A percentile compares a stretch with the other conserved stretches of the same genome.
Conservation (phyloP, 805 yeast species). For the Saturnispora halmiae region DNA sequence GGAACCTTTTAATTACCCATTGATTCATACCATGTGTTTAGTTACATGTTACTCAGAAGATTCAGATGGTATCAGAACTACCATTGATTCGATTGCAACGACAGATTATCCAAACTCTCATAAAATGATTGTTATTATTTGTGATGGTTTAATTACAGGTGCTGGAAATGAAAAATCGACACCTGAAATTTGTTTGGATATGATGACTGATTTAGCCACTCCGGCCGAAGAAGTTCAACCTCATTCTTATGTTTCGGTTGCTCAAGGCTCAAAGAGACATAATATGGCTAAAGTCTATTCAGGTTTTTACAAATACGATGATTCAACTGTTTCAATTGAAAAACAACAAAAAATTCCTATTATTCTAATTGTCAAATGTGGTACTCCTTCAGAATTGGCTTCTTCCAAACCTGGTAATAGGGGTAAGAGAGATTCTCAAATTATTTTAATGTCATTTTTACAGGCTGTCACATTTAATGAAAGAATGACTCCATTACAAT, state of each 20-base stretch:
- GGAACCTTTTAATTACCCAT: slow-evolving; percentile 79
- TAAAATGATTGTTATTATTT: slow-evolving; percentile 71
- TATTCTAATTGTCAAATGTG: slow-evolving; percentile 74
- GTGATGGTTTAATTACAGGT: slow-evolving; percentile 94
- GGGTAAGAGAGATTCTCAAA: slow-evolving; percentile 93
- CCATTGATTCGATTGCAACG: slow-evolving; percentile 88
- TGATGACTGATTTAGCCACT: slow-evolving; percentile 74
- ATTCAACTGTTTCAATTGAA: slow-evolving; percentile 61
- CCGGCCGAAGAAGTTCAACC: slow-evolving; percentile 72
- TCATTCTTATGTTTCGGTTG: slow-evolving; percentile 89
- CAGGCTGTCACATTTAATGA: slow-evolving; percentile 86
- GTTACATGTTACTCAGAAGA: slow-evolving; percentile 97
- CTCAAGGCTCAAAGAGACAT: slow-evolving; percentile 88
- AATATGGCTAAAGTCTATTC: slow-evolving; percentile 96
- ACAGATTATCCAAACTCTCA: slow-evolving; percentile 95
- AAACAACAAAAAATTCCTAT: slow-evolving; percentile 84
- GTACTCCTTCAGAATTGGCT: slow-evolving; percentile 69
- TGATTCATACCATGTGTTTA: slow-evolving; percentile 61
- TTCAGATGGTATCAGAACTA: slow-evolving; percentile 73
- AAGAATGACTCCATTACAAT: slow-evolving; percentile 87
- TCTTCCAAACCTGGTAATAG: slow-evolving; percentile 82
- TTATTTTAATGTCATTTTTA: slow-evolving; percentile 80
- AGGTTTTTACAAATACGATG: slow-evolving; percentile 85
- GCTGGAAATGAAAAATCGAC: slow-evolving; percentile 83
- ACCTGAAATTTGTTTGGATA: slow-evolving; percentile 77